A percentile compares a stretch with the other conserved stretches of the same genome.
phyloP scores from a whole-genome alignment of 2,329 filamentous ascomycete genomes.

The Fusarium stilboides region DNA sequence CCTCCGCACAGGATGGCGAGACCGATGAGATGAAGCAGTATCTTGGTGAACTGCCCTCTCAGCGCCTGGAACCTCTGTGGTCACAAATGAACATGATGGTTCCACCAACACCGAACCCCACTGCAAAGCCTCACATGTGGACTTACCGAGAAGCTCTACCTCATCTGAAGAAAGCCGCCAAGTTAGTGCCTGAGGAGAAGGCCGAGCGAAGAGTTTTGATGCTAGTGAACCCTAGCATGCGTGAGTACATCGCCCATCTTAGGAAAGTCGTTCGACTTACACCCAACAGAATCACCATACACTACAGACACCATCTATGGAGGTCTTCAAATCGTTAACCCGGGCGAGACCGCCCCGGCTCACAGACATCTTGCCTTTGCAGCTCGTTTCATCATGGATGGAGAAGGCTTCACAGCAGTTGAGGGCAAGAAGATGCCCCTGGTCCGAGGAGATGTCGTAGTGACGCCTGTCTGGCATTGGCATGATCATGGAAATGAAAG shows the following conservation, averaged over 20 bases:
- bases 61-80: slow-evolving; percentile 62
- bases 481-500: slow-evolving; percentile 74
- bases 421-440: slow-evolving; percentile 68
- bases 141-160: slow-evolving; percentile 55
- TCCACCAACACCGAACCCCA: slow-evolving; percentile 63
- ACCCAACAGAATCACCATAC: slow-evolving; percentile 62
- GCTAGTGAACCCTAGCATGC: slow-evolving; percentile 66
- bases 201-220: slow-evolving; percentile 61
- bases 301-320: slow-evolving; percentile 67
- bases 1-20: slow-evolving; percentile 25
- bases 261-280: not conserved
- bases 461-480: slow-evolving; percentile 72
- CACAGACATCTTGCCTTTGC: slow-evolving; percentile 71
- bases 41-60: slow-evolving; percentile 49
- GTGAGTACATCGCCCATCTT: slow-evolving; percentile 16
- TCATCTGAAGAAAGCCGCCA: slow-evolving; percentile 54
- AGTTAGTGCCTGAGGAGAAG: slow-evolving; percentile 57
- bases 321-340: slow-evolving; percentile 70
- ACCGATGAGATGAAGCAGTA: slow-evolving; percentile 51
- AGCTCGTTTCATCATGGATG: slow-evolving; percentile 71
- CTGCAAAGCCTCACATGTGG: slow-evolving; percentile 58
- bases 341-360: slow-evolving; percentile 68
- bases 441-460: slow-evolving; percentile 67
- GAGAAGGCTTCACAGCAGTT: slow-evolving; percentile 70
- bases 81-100: slow-evolving; percentile 64